Evolutionary conservation across 208 protist genomes (phyloP).

Genomic region (Phytomonas francai): DNA sequence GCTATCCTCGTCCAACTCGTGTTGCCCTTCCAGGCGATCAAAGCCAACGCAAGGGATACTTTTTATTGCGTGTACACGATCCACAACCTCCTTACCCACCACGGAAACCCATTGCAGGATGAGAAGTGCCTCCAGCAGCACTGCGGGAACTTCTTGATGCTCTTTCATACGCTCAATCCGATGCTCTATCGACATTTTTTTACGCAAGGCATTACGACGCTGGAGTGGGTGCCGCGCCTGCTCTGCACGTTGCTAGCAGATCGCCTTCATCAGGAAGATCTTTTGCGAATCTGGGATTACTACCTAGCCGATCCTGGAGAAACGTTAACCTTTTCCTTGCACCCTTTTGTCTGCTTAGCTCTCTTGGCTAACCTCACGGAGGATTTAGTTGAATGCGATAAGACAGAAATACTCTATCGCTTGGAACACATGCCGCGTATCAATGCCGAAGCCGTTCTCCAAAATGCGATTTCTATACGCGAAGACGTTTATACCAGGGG

Average conservation of each 20-base stretch:
- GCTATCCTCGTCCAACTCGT: constrained; percentile 38
- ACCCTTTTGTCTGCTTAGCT: constrained; percentile 73
- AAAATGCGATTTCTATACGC: constrained; percentile 61
- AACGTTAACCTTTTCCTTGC: constrained; percentile 19
- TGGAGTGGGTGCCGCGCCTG: constrained; percentile 74
- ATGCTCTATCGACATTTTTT: constrained; percentile 78
- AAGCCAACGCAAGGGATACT: constrained; percentile 35
- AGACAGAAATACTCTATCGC: constrained; percentile 55
- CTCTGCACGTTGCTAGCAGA: constrained; percentile 59
- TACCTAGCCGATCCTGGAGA: constrained; percentile 61
- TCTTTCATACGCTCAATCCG: constrained; percentile 59
- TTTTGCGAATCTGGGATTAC: constrained; percentile 71
- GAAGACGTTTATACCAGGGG: constrained; percentile 50
- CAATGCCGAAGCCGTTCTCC: constrained; percentile 47
- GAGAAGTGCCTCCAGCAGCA: constrained; percentile 43
- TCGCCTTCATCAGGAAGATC: constrained; percentile 58
- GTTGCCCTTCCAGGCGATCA: constrained; percentile 44
- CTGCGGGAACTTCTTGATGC: constrained; percentile 73
- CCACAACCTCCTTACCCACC: constrained; percentile 36
- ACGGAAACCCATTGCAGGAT: constrained; percentile 67
- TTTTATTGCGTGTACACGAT: constrained; percentile 37
- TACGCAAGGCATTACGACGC: constrained; percentile 40
- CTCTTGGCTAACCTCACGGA: constrained; percentile 72
- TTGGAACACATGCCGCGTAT: constrained; percentile 71
- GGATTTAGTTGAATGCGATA: constrained; percentile 73